Evolutionary conservation across 202 grass and related monocot species (phyloP), one percentile per base, ranked within the genome.

Genomic region (Alloteropsis angusta): DNA sequence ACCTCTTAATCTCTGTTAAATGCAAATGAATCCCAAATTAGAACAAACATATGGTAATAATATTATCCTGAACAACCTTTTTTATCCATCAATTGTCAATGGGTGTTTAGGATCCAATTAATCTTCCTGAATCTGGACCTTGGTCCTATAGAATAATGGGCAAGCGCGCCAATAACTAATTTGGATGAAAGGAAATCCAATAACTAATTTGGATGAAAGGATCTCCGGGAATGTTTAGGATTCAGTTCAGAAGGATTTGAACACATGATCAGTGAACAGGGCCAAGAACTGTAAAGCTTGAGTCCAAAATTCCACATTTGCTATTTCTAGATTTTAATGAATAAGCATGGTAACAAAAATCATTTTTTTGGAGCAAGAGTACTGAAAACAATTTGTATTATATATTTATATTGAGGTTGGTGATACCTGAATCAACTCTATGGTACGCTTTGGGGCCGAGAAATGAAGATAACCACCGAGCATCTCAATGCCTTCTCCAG

Each of bases 401-500:
- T n/a, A n/a, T n/a, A n/a, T n/a, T n/a, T n/a, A n/a, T 44, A 28
- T 4, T 5, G 57, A 47, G 71, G 35, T 53, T 66, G 58, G 32
- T 44, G 12, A 76, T 92, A 94, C 95, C 91, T 92, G 87, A 83
- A 98, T 98, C 70, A 98, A 89, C 75, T 90, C 91, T 65, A 92
- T 85, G 30, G 84, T 80, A 62, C 70, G 91, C 48, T 79, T 94
- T 68, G 91, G 81, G 36, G 95, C 92, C 5, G 87, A 90, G 82
- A 98, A 94, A 74, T 94, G 85, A 88, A 98, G 91, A 74, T 98
- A 97, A 30, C 95, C 91, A 4, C 78, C 95, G 28, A 98, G 77
- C 95, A 98, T 98, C 74, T 94, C 91, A 4, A 98, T 94, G 49
- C 89, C 87, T 65, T 97, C 94, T 61, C 94, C 87, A 57, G 82